Base-by-base conservation (phyloP, 768 basidiomycete species). In the Naganishia randhawae region DNA sequence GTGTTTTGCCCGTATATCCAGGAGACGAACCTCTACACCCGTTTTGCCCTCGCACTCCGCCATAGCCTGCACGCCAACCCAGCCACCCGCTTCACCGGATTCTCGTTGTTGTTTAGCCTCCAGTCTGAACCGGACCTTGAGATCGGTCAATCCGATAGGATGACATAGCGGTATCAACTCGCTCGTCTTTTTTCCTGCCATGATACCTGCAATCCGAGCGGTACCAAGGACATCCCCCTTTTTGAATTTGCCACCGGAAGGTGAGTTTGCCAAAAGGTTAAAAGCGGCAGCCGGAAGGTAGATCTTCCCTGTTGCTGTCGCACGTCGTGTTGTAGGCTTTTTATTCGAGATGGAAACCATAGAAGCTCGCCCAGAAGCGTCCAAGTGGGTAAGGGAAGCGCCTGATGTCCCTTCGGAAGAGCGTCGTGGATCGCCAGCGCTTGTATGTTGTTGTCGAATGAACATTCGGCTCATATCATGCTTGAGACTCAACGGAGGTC, bases 101-200 rank as follows among this genome's bases (percentile, higher is more conserved):
- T 31, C 19, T 55, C 63, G 17, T 61, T 19, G 9, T 70, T 73
- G 68, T 86, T 84, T 2, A 86, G 85, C 1, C 80, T 80, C 68
- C 10, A 71, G 55, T 29, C 61, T 33, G 29, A 94, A 81, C 0
- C 77, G 79, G n/a, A 89, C 89, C 29, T 84, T 81, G 68, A 93
- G 80, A 68, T 89, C 86, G 7, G 88, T 86, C 33, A 94, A 82
- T 22, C 84, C 78, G n/a, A 95, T 82, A 2, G 91, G 88, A 78
- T 95, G 92, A 74, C 92, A 95, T 17, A 95, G 82, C 11, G 92
- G 92, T 63, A 95, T 92, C 51, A 94, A 83, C 41, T 86, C 86
- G 29, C 89, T 83, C 0, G 92, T 94, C 70, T 86, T 86, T 77
- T 95, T 95, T 67, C 88, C 86, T 11, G 85, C 92, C 87, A 91